Base-by-base conservation (phyloP, 768 basidiomycete species). In the Psilocybe tampanensis region DNA sequence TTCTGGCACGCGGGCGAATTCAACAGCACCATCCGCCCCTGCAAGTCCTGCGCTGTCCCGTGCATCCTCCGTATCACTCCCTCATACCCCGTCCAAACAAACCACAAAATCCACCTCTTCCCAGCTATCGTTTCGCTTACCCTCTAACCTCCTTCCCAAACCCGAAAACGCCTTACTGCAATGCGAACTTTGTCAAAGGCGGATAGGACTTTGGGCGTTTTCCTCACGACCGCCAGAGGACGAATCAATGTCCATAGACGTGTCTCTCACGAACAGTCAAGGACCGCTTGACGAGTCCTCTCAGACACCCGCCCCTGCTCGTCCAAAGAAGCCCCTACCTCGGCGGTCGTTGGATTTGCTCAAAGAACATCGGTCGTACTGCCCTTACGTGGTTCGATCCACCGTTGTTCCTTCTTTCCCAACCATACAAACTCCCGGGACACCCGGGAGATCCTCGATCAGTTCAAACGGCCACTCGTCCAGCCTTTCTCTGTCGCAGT, bases 311-410 rank as follows among this genome's bases (percentile, higher is more conserved):
- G 36, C 47, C 18, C 8, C 63, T 21, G 26, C 67, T 9, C 62
- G 70, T 17, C 60, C 72, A n/a, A 71, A 67, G 29, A 73, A 61
- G 60, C 62, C 62, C 12, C 56, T 70, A 3, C 71, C 72, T 17
- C 74, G 72, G 42, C 68, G 90, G 51, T 82, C 81, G 19, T 84
- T 94, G 52, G 91, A 94, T 67, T 66, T 93, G 34, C 69, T 92
- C 45, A 88, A 86, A 64, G 92, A 94, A 69, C 92, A 94, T 67
- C 81, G 92, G 23, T 88, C 89, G 2, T 92, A 90, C 63, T 94
- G 92, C 62, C 92, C 92, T n/a, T 94, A 92, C 59, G 82, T 90
- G 24, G 85, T 88, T 33, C 80, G 82, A 13, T 89, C 89, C 7
- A 90, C 88, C 2, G 65, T 76, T 2, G 75, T 90, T 11, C 88